Percentiles rank a stretch among this genome's conserved stretches.
These are phyloP conservation scores for Verticillium nubilum DNA, from an alignment of 2,329 filamentous ascomycete species.

Conservation along the genomic window DNA sequence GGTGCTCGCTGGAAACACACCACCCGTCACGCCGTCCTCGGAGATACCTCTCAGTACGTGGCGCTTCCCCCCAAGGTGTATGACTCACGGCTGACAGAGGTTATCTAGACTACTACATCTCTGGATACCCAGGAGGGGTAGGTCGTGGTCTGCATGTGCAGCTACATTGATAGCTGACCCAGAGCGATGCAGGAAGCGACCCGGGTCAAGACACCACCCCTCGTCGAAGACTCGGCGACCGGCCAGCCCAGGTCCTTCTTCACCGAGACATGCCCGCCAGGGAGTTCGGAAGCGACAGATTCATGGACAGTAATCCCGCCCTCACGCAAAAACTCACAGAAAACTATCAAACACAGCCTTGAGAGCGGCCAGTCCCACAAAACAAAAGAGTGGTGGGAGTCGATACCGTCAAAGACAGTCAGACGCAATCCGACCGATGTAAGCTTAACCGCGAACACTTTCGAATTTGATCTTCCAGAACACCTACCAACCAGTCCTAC, in stretches of 20 bases:
- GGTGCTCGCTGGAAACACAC: slow-evolving; percentile 29
- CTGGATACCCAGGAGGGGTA: slow-evolving; percentile 28
- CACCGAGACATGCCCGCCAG: slow-evolving; percentile 29
- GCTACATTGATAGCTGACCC: neutral
- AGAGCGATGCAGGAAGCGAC: slow-evolving; percentile 35
- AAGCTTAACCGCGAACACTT: slow-evolving; percentile 16
- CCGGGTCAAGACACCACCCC: slow-evolving; percentile 41
- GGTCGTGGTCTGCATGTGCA: slow-evolving; percentile 3
- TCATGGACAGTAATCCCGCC: slow-evolving; percentile 4
- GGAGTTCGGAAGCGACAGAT: slow-evolving; percentile 1
- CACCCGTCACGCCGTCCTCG: slow-evolving; percentile 21
- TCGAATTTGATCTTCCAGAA: slow-evolving; percentile 45
- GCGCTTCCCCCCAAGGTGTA: neutral
- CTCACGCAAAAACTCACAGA: slow-evolving; percentile 2
- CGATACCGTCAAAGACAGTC: slow-evolving; percentile 15
- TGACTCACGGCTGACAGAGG: neutral
- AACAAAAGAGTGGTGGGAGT: slow-evolving; percentile 31
- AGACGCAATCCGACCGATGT: slow-evolving; percentile 13
- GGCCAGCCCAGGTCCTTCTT: slow-evolving; percentile 36
- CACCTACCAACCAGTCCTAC: slow-evolving; percentile 46
- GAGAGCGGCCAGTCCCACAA: slow-evolving; percentile 11
- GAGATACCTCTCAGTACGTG: slow-evolving; percentile 4
- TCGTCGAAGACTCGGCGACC: slow-evolving; percentile 31
- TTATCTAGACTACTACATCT: neutral
- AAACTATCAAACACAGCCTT: slow-evolving; percentile 1